Percentiles rank a stretch among this genome's conserved stretches.
Conservation (phyloP, 148 eudicot genomes). For the Vaccinium corymbosum region DNA sequence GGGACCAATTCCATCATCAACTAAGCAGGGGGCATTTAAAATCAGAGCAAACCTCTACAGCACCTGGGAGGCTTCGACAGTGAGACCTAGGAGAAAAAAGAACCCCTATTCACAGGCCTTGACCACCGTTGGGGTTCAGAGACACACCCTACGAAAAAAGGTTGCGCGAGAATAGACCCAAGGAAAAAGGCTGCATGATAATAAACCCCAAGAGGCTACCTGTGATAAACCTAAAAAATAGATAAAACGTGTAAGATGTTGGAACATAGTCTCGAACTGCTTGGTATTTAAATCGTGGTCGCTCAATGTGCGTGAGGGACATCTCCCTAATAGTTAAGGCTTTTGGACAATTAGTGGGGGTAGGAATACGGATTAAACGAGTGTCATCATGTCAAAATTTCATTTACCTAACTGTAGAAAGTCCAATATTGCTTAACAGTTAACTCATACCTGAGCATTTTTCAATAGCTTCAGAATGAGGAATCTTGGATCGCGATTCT, state of each 20-base stretch:
- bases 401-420: background rate
- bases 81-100: background rate
- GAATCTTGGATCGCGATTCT: constrained; percentile 62
- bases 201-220: background rate
- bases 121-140: background rate
- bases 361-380: background rate
- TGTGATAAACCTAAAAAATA: background rate
- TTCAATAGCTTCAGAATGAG: constrained; percentile 79
- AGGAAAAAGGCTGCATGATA: background rate
- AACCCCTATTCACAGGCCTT: background rate
- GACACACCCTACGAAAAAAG: background rate
- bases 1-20: background rate
- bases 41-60: background rate
- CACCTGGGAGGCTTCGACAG: background rate
- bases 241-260: background rate
- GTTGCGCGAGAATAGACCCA: background rate
- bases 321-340: background rate
- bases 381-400: background rate
- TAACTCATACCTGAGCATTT: constrained; percentile 72
- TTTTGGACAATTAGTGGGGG: background rate
- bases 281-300: background rate
- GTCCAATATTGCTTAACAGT: background rate
- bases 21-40: background rate
- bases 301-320: background rate
- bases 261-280: background rate